Conservation (phyloP, 768 basidiomycete species). For the Pleurotus tuoliensis region DNA sequence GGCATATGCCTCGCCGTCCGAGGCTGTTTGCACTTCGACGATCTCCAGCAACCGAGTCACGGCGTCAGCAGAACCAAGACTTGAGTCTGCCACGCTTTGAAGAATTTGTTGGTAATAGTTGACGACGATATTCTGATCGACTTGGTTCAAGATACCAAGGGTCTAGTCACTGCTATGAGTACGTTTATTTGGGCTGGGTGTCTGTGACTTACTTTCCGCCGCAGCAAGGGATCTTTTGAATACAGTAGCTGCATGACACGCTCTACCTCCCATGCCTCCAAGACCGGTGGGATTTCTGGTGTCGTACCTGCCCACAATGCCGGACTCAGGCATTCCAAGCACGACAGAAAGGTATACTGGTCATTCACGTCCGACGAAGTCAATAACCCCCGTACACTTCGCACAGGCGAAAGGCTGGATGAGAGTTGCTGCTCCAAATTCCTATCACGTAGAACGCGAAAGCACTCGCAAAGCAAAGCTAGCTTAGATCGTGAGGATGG, state of each 20-base stretch:
- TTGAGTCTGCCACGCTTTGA: slow-evolving; percentile 28
- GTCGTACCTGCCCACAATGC: slow-evolving; percentile 66
- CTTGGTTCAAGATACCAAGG: slow-evolving; percentile 47
- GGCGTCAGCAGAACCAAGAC: slow-evolving; percentile 34
- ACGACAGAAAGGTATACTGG: slow-evolving; percentile 62
- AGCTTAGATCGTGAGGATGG: not conserved
- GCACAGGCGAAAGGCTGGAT: slow-evolving; percentile 31
- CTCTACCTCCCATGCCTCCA: slow-evolving; percentile 75
- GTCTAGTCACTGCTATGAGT: slow-evolving; percentile 43
- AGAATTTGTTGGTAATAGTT: slow-evolving; percentile 47
- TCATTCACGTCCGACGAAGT: slow-evolving; percentile 55
- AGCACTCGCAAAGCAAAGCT: slow-evolving; percentile 34
- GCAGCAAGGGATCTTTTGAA: slow-evolving; percentile 52
- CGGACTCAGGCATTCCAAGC: slow-evolving; percentile 55
- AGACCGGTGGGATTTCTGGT: slow-evolving; percentile 41
- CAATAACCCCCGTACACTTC: slow-evolving; percentile 54
- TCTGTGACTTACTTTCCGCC: slow-evolving; percentile 47
- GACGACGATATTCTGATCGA: slow-evolving; percentile 58
- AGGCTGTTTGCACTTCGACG: slow-evolving; percentile 36
- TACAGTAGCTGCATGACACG: slow-evolving; percentile 65
- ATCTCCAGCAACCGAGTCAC: slow-evolving; percentile 52
- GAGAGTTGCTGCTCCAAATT: slow-evolving; percentile 23
- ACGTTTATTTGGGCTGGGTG: not conserved
- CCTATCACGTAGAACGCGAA: slow-evolving; percentile 28
- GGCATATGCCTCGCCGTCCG: slow-evolving; percentile 60